Base-by-base conservation (phyloP, 2,329 filamentous ascomycete genomes). In the Hypoxylon sp. region DNA sequence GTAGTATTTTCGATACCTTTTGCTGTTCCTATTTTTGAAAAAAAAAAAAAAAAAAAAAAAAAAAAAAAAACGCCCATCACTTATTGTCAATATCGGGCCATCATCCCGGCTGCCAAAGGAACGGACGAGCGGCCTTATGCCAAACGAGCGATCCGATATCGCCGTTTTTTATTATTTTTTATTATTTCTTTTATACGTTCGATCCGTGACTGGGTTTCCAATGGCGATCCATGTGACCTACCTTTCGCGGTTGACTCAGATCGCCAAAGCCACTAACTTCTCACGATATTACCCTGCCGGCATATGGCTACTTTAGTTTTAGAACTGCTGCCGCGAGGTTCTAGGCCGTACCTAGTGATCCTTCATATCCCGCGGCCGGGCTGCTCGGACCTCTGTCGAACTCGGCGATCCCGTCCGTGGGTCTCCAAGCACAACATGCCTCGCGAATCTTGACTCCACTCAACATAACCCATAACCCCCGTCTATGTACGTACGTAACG, bases 371-470 rank as follows among this genome's bases (percentile, higher is more conserved):
- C 24, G 22, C 44, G 20, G 44, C 44, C 44, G 44, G 44, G 15
- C 44, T 28, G 13, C 28, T 48, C 44, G 44, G 44, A 13, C 15
- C 50, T 28, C 19, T 43, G 26, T 20, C 2, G 19, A 24, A 24
- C 49, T 62, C 62, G 65, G 65, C 19, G 52, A 55, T 55, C 26
- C 62, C 65, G 62, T 34, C 53, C 62, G 55, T 32, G 44, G 34
- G 51, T 51, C 54, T 34, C 30, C 10, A 26, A 26, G 24, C 24
- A 26, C 7, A 26, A 26, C 30, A 34, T 34, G 13, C 46, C 34
- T 65, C 30, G 26, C 30, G 34, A 58, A 43, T 30, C 30, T 28
- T 47, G 17, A 32, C 44, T 48, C 48, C 44, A 56, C 28, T 52
- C 49, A 28, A 32, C n/a, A n/a, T n/a, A n/a, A n/a, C 24, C 39